These are phyloP conservation scores for Lomentospora prolificans DNA, from an alignment of 2,329 filamentous ascomycete species.

Conservation along the genomic window DNA sequence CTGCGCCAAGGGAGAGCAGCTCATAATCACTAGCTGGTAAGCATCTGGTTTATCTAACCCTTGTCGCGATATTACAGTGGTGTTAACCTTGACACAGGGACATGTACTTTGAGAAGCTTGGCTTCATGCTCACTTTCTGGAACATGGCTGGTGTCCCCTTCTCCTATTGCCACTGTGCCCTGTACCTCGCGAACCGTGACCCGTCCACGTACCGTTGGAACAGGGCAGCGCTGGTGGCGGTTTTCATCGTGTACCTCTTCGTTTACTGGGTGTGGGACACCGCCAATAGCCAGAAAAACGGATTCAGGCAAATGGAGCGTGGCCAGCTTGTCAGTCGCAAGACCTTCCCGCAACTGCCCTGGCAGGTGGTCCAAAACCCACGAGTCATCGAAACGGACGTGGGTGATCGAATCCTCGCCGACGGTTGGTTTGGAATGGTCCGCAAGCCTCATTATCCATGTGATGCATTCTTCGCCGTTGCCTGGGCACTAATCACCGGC, in stretches of 20 bases:
- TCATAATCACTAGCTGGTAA: slow-evolving; percentile 73
- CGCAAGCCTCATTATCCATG: slow-evolving; percentile 50
- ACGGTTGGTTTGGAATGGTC: slow-evolving; percentile 74
- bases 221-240: slow-evolving; percentile 49
- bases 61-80: slow-evolving; percentile 84
- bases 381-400: slow-evolving; percentile 63
- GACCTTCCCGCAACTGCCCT: slow-evolving; percentile 81
- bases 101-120: slow-evolving; percentile 96
- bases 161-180: slow-evolving; percentile 86
- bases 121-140: slow-evolving; percentile 98
- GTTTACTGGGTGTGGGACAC: slow-evolving; percentile 92
- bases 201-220: slow-evolving; percentile 71
- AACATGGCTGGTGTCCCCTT: slow-evolving; percentile 86
- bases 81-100: slow-evolving; percentile 78
- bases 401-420: slow-evolving; percentile 68
- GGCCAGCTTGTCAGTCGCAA: slow-evolving; percentile 61
- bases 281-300: slow-evolving; percentile 87
- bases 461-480: slow-evolving; percentile 38
- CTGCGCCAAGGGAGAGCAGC: slow-evolving; percentile 84
- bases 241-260: slow-evolving; percentile 66
- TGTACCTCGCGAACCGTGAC: slow-evolving; percentile 78
- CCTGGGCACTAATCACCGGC: slow-evolving; percentile 40
- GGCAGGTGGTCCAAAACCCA: slow-evolving; percentile 73
- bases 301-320: slow-evolving; percentile 71
- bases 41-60: slow-evolving; percentile 63